A percentile compares a stretch with the other conserved stretches of the same genome.
Evolutionary conservation across 1,284 basidiomycete species (phyloP).

Genomic region (Heliocybe sulcata): DNA sequence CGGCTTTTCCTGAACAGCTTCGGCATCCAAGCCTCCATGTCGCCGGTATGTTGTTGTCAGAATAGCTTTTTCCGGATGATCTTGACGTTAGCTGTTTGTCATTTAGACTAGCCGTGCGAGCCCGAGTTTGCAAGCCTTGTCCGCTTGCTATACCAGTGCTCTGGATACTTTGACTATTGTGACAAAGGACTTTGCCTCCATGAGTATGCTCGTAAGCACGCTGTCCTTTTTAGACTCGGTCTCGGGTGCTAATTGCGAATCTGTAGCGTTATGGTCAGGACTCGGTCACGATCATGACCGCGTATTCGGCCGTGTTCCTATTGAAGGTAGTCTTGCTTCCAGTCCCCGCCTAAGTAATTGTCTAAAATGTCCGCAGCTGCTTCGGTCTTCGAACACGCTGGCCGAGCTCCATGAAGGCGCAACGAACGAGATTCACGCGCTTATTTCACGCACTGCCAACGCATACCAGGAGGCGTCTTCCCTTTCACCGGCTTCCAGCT

Average conservation of each 20-base stretch:
- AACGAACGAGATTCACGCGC: slow-evolving; percentile 50
- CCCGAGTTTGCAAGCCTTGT: slow-evolving; percentile 62
- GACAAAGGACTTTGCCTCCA: slow-evolving; percentile 62
- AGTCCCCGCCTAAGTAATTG: neutral
- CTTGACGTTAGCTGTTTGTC: neutral
- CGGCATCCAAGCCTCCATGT: slow-evolving; percentile 58
- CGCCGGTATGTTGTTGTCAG: slow-evolving; percentile 33
- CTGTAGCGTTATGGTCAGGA: slow-evolving; percentile 74
- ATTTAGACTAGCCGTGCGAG: slow-evolving; percentile 27
- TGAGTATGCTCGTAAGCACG: slow-evolving; percentile 71
- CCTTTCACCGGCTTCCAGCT: slow-evolving; percentile 50
- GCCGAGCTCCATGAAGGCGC: slow-evolving; percentile 49
- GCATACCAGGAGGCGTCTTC: slow-evolving; percentile 66
- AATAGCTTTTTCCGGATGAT: neutral
- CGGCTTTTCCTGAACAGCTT: slow-evolving; percentile 77
- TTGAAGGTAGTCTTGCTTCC: slow-evolving; percentile 43
- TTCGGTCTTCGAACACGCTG: slow-evolving; percentile 51
- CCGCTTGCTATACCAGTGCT: slow-evolving; percentile 65
- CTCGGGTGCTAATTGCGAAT: neutral
- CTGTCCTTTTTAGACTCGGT: slow-evolving; percentile 7
- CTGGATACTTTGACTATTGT: slow-evolving; percentile 62
- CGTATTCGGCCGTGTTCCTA: slow-evolving; percentile 73
- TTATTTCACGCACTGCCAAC: slow-evolving; percentile 62
- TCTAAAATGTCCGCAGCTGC: slow-evolving; percentile 34
- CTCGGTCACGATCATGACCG: slow-evolving; percentile 75